Base-by-base conservation (phyloP, 306 rosid genomes). In the Cucumis hystrix region DNA sequence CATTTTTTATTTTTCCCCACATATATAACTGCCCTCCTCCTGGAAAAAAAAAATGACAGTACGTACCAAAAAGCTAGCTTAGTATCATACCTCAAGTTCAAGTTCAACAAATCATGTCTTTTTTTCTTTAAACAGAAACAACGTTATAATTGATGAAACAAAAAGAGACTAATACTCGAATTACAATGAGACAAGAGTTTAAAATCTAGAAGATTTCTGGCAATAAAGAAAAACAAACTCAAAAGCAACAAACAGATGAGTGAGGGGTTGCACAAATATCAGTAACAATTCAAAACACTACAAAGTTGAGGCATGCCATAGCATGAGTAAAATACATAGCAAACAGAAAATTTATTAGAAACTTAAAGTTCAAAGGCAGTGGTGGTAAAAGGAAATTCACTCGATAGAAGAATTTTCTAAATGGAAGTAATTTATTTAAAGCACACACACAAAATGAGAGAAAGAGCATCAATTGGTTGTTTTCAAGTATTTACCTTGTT, bases 21-120 rank as follows among this genome's bases (percentile, higher is more conserved):
- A 95, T 91, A 70, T 95, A 95, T 83, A 95, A 76, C 81, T 95
- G 99, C 62, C 99, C 99, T 55, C 99, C 97, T 78, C 88, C 99
- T 95, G 87, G 60, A 83, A 83, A 56, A 74, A 2, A 74, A 73
- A 76, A 85, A 75, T 30, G 33, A n/a, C 49, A 37, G 35, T 60
- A 16, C 0, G 17, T 33, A 54, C 20, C 40, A 55, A 54, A 54
- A 54, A 49, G 25, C 37, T 54, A 37, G 33, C 16, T n/a, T 54
- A 37, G 33, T 58, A 21, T 39, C 55, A 68, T 18, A 43, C 3
- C 35, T 69, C n/a, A 3, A 43, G 49, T 43, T 47, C 54, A 13
- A 47, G 39, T 69, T 20, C 16, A 21, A 28, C 10, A 69, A 45
- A 69, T 1, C 74, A 40, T 41, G 18, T 33, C 4, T 33, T 33